Conservation (phyloP, 2,329 filamentous ascomycete species). For the Ascochyta clinopodiicola region DNA sequence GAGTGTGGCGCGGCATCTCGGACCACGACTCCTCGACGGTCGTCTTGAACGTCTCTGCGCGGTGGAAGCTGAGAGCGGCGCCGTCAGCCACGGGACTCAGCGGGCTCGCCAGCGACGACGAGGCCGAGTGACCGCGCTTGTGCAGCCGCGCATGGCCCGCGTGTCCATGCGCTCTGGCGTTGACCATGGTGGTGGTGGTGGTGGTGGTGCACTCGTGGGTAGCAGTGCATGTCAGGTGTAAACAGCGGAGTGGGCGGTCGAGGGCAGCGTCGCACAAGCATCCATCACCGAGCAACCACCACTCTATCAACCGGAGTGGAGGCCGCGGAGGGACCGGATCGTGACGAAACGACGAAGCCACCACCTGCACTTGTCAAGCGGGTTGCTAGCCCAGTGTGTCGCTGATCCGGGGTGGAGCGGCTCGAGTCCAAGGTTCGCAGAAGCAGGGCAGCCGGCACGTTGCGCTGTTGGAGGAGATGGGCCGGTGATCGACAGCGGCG, state of each 20-base stretch:
- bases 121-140: conserved; percentile 49
- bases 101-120: conserved; percentile 46
- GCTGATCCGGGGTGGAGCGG: conserved; percentile 16
- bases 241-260: conserved; percentile 7
- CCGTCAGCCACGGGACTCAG: conserved; percentile 41
- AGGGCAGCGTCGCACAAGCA: conserved; percentile 21
- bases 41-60: conserved; percentile 42
- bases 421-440: background rate
- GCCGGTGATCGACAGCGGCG: conserved; percentile 14
- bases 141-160: conserved; percentile 49
- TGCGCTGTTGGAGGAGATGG: conserved; percentile 10
- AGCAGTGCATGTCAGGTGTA: conserved; percentile 25
- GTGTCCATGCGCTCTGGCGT: conserved; percentile 27
- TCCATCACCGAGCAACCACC: conserved; percentile 36
- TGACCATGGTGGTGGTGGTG: conserved; percentile 27
- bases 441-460: conserved; percentile 16
- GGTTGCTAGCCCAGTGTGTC: conserved; percentile 4
- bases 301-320: conserved; percentile 13
- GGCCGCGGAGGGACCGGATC: conserved; percentile 10
- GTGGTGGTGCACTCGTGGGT: conserved; percentile 12
- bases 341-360: conserved; percentile 15
- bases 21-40: conserved; percentile 46
- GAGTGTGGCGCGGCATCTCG: conserved; percentile 34
- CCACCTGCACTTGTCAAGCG: conserved; percentile 1
- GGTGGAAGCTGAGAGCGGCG: conserved; percentile 40